Evolutionary conservation across 2,329 filamentous ascomycete genomes (phyloP).

Genomic region (Arachnopeziza araneosa): DNA sequence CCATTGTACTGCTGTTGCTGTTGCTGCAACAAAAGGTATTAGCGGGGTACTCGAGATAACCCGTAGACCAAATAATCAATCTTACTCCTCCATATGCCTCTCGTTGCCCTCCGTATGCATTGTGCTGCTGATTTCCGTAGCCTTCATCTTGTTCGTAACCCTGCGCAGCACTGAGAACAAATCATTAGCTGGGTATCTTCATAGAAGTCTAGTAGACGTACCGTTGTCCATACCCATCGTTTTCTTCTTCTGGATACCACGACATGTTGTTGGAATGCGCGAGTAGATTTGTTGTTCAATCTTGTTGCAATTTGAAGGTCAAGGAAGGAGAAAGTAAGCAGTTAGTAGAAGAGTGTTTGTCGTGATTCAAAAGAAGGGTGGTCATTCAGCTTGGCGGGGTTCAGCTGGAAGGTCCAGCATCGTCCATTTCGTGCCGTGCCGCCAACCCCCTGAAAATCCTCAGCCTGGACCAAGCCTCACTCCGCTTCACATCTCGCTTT

Average conservation of each 20-base stretch:
- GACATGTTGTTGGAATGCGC: background rate
- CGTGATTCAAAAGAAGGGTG: background rate
- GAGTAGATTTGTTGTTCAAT: background rate
- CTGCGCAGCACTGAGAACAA: background rate
- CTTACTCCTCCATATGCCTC: slow-evolving; percentile 1
- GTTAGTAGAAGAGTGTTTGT: background rate
- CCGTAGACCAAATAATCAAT: background rate
- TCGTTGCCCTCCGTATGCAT: background rate
- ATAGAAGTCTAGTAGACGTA: background rate
- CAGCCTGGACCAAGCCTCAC: background rate
- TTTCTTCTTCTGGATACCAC: background rate
- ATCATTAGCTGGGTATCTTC: background rate
- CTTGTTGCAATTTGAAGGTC: background rate
- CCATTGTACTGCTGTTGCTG: background rate
- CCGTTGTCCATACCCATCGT: background rate
- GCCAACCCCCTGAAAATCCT: background rate
- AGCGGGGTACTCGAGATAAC: background rate
- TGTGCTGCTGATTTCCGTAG: background rate
- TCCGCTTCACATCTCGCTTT: background rate
- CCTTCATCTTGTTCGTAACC: slow-evolving; percentile 1
- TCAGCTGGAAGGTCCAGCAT: background rate
- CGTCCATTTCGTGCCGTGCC: background rate
- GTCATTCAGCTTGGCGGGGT: background rate
- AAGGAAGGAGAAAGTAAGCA: background rate
- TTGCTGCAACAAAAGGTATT: background rate